These are phyloP conservation scores for Porcisia hertigi DNA, from an alignment of 208 protist species.

Conservation along the genomic window DNA sequence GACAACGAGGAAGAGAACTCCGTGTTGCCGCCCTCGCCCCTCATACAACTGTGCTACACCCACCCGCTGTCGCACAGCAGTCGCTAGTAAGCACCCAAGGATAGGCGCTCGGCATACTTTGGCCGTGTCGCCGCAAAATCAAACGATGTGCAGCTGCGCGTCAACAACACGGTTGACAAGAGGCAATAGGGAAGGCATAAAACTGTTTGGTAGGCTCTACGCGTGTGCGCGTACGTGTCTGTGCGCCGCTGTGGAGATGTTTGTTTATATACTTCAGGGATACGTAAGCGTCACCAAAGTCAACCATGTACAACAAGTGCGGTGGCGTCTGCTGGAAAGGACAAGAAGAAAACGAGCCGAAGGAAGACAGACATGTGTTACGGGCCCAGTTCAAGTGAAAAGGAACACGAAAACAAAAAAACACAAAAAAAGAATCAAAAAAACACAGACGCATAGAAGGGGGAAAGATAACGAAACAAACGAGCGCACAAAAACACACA, in stretches of 20 bases:
- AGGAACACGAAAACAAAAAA: not conserved
- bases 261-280: not conserved
- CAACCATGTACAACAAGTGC: not conserved
- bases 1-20: not conserved
- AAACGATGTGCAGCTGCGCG: not conserved
- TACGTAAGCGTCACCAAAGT: not conserved
- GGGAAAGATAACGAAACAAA: not conserved
- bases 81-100: not conserved
- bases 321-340: not conserved
- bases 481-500: not conserved
- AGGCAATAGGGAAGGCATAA: not conserved
- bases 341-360: not conserved
- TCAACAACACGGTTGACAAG: not conserved
- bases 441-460: not conserved
- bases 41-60: not conserved
- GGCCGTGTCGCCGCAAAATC: not conserved
- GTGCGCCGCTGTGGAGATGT: not conserved
- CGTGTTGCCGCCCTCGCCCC: not conserved
- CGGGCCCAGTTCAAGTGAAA: not conserved
- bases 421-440: not conserved
- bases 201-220: not conserved
- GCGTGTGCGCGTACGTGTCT: no score
- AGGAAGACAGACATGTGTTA: not conserved
- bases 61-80: not conserved
- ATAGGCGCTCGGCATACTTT: not conserved